Conservation (phyloP, 495 filamentous ascomycete genomes). For the Aspergillus campestris region DNA sequence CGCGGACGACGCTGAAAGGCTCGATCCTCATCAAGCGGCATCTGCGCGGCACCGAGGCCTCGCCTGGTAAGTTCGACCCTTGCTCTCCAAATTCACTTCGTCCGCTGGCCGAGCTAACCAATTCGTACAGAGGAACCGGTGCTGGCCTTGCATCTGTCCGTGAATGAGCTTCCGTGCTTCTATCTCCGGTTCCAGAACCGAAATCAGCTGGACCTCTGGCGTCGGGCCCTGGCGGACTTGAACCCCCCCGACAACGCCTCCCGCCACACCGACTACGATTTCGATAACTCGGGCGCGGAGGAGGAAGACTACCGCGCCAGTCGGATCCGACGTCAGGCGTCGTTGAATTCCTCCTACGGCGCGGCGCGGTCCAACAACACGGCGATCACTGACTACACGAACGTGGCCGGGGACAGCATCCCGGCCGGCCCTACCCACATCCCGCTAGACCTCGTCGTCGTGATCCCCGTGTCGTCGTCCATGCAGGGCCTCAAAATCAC, state of each 20-base stretch:
- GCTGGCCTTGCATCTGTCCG: conserved; percentile 83
- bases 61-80: conserved; percentile 30
- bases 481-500: conserved; percentile 99
- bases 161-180: conserved; percentile 92
- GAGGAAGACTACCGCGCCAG: conserved; percentile 80
- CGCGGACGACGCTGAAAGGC: conserved; percentile 85
- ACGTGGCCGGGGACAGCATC: conserved; percentile 50
- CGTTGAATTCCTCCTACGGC: conserved; percentile 78
- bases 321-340: conserved; percentile 74
- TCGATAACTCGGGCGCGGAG: conserved; percentile 72
- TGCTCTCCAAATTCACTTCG: background rate
- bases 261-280: conserved; percentile 65
- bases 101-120: conserved; percentile 2
- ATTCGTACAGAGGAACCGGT: conserved; percentile 61
- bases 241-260: conserved; percentile 54
- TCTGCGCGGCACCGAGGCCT: conserved; percentile 77
- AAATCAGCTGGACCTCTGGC: conserved; percentile 84
- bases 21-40: conserved; percentile 99
- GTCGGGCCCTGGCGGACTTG: conserved; percentile 76
- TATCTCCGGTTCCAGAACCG: conserved; percentile 85
- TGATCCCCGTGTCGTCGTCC: conserved; percentile 94
- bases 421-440: conserved; percentile 68
- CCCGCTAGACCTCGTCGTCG: conserved; percentile 90
- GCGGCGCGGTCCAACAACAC: conserved; percentile 39
- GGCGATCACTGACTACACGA: conserved; percentile 49